These are phyloP conservation scores for Candida andamanensis DNA, from an alignment of 805 yeast species.

Conservation along the genomic window DNA sequence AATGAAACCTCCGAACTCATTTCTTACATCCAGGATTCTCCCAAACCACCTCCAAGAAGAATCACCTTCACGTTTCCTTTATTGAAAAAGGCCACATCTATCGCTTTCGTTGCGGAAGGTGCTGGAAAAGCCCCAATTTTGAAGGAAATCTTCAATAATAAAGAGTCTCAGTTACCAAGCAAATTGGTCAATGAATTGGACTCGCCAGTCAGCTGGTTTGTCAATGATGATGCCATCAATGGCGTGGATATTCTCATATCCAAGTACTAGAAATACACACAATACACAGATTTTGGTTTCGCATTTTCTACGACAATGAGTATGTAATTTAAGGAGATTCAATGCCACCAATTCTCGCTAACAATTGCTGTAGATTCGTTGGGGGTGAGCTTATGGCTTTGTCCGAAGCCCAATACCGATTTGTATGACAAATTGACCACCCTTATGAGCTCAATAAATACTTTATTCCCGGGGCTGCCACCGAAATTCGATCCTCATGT, in stretches of 20 bases:
- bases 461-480: slow-evolving; percentile 65
- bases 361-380: too few species aligned
- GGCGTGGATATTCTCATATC: slow-evolving; percentile 48
- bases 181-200: slow-evolving; percentile 62
- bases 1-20: slow-evolving; percentile 48
- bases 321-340: slow-evolving; percentile 1
- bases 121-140: slow-evolving; percentile 72
- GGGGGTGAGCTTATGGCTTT: slow-evolving; percentile 62
- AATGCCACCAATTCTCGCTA: slow-evolving; percentile 5
- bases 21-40: slow-evolving; percentile 72
- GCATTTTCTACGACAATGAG: slow-evolving; percentile 1
- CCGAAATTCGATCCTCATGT: slow-evolving; percentile 71
- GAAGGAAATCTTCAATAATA: slow-evolving; percentile 59
- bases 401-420: slow-evolving; percentile 54
- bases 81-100: slow-evolving; percentile 45
- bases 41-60: slow-evolving; percentile 92
- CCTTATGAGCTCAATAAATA: slow-evolving; percentile 58
- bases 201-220: slow-evolving; percentile 73
- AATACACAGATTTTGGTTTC: neutral
- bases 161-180: slow-evolving; percentile 55
- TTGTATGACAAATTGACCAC: slow-evolving; percentile 53
- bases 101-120: slow-evolving; percentile 89
- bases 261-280: slow-evolving; percentile 23
- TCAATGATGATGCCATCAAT: slow-evolving; percentile 67
- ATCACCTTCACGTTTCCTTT: slow-evolving; percentile 84